Evolutionary conservation across 2,329 filamentous ascomycete genomes (phyloP).

Genomic region (Myriosclerotinia curreyana): DNA sequence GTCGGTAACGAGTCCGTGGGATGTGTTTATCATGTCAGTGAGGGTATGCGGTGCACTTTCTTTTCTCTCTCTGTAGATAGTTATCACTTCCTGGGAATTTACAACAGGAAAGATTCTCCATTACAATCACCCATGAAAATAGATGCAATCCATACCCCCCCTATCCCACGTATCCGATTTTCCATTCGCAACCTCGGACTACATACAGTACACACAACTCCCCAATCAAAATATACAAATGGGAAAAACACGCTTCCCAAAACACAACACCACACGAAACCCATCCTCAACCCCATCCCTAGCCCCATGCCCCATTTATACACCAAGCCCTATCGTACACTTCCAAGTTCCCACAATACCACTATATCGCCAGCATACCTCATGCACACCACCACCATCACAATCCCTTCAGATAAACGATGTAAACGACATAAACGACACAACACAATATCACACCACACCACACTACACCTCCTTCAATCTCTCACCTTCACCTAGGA

Average conservation of each 20-base stretch:
- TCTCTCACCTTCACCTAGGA: too few species aligned
- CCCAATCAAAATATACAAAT: background rate
- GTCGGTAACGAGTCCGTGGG: background rate
- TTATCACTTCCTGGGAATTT: background rate
- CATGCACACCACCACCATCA: too few species aligned
- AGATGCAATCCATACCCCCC: background rate
- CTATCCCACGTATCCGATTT: background rate
- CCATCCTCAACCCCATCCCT: too few species aligned
- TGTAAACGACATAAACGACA: too few species aligned
- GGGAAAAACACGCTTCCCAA: background rate
- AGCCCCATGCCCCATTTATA: conserved; percentile 1
- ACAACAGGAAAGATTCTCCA: background rate
- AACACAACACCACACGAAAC: background rate
- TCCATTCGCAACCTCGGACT: background rate
- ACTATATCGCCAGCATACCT: background rate
- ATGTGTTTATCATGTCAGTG: background rate
- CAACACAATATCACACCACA: background rate
- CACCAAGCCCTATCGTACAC: background rate
- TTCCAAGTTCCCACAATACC: background rate
- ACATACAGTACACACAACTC: background rate
- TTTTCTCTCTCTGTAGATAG: background rate
- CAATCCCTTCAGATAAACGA: background rate
- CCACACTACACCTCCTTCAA: background rate
- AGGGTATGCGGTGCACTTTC: background rate
- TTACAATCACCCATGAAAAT: background rate